A percentile compares a stretch with the other conserved stretches of the same genome.
These are phyloP conservation scores for Cetraspora pellucida DNA, from an alignment of 192 early-diverging fungal genomes.

Conservation along the genomic window DNA sequence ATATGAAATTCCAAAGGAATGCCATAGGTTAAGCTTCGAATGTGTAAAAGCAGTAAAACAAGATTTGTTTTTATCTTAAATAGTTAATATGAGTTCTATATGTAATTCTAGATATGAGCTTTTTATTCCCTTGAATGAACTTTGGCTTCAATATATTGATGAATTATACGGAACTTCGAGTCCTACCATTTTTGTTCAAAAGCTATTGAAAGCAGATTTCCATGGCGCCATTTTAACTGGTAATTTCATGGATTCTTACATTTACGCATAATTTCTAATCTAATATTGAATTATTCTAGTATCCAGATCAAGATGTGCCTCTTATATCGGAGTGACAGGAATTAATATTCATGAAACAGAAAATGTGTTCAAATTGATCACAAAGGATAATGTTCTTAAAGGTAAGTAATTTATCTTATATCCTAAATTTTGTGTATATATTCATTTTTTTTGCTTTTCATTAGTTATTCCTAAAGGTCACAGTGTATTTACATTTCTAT, in stretches of 20 bases:
- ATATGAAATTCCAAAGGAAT: conserved; percentile 66
- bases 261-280: not conserved
- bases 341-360: conserved; percentile 90
- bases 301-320: conserved; percentile 72
- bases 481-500: conserved; percentile 55
- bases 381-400: conserved; percentile 62
- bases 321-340: conserved; percentile 73
- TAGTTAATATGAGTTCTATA: not conserved
- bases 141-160: conserved; percentile 80
- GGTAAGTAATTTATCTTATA: conserved; percentile 38
- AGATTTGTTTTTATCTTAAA: not conserved
- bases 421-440: not conserved
- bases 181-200: conserved; percentile 43
- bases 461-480: conserved; percentile 63
- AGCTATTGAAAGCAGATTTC: conserved; percentile 79
- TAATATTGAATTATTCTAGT: conserved; percentile 45
- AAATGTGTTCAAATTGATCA: conserved; percentile 81
- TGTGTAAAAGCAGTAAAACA: not conserved
- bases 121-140: conserved; percentile 71
- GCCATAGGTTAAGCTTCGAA: conserved; percentile 41
- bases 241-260: conserved; percentile 23
- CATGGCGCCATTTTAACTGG: conserved; percentile 81
- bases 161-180: conserved; percentile 55
- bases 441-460: not conserved
- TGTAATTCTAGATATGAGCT: conserved; percentile 46